phyloP scores from a whole-genome alignment of 2,329 filamentous ascomycete species.

The Penicillium sp. region DNA sequence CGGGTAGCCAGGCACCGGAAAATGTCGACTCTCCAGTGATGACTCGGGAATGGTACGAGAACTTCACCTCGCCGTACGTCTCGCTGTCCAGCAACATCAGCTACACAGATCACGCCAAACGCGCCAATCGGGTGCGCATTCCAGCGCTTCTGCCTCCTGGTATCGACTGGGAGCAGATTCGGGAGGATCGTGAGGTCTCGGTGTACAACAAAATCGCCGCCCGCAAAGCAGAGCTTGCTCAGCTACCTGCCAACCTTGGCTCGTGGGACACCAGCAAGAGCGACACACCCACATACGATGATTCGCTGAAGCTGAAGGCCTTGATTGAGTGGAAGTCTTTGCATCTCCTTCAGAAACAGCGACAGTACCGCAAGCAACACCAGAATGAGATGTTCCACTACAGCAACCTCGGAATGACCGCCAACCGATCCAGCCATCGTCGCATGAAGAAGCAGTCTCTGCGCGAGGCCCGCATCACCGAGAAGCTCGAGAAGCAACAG shows the following conservation, averaged over 20 bases:
- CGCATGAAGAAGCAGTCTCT: constrained; percentile 97
- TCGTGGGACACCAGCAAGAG: constrained; percentile 77
- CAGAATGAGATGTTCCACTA: constrained; percentile 92
- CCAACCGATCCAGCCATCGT: constrained; percentile 86
- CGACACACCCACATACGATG: constrained; percentile 70
- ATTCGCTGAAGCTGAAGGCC: constrained; percentile 81
- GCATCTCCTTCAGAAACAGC: constrained; percentile 83
- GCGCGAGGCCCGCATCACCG: constrained; percentile 91
- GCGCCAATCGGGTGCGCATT: constrained; percentile 75
- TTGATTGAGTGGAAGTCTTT: constrained; percentile 95
- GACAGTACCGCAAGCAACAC: constrained; percentile 80
- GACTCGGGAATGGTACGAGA: constrained; percentile 61
- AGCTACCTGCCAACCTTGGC: constrained; percentile 79
- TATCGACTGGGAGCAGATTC: constrained; percentile 80
- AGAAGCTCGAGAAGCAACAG: constrained; percentile 99
- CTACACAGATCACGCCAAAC: constrained; percentile 39
- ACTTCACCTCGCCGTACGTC: constrained; percentile 72
- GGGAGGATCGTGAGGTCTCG: constrained; percentile 83
- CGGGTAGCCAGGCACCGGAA: constrained; percentile 33
- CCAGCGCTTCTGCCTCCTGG: constrained; percentile 87
- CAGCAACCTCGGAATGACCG: constrained; percentile 95
- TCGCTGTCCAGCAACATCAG: constrained; percentile 47
- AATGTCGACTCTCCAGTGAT: constrained; percentile 26
- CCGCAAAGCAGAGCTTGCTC: constrained; percentile 80
- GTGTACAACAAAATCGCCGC: constrained; percentile 88